These are phyloP conservation scores for Elsinoe arachidis DNA, from an alignment of 2,329 filamentous ascomycete genomes.

Conservation along the genomic window DNA sequence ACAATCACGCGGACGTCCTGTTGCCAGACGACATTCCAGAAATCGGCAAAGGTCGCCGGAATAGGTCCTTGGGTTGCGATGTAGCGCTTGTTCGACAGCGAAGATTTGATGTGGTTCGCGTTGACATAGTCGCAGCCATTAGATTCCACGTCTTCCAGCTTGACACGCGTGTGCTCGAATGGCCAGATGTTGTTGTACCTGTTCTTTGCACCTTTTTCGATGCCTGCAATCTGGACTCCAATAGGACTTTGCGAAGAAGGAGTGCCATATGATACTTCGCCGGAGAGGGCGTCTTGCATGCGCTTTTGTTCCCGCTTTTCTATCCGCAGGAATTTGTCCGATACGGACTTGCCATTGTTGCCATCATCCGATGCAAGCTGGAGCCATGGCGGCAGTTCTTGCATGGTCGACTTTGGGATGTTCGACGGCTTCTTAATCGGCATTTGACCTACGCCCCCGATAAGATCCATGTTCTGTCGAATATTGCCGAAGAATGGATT, in stretches of 20 bases:
- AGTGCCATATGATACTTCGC: slow-evolving; percentile 49
- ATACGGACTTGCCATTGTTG: slow-evolving; percentile 71
- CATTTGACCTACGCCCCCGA: slow-evolving; percentile 83
- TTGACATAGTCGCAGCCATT: slow-evolving; percentile 90
- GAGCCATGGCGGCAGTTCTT: slow-evolving; percentile 68
- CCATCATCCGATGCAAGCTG: slow-evolving; percentile 54
- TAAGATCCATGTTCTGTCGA: slow-evolving; percentile 89
- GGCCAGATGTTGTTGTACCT: slow-evolving; percentile 97
- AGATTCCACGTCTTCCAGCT: slow-evolving; percentile 56
- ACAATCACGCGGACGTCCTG: slow-evolving; percentile 91
- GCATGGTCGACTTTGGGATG: slow-evolving; percentile 39
- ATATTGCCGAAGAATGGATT: slow-evolving; percentile 97
- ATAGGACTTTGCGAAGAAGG: slow-evolving; percentile 21
- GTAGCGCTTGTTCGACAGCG: slow-evolving; percentile 79
- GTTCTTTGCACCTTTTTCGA: slow-evolving; percentile 93
- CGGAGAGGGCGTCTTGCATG: slow-evolving; percentile 75
- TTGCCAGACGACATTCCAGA: slow-evolving; percentile 97
- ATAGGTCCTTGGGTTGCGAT: slow-evolving; percentile 93
- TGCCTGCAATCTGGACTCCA: slow-evolving; percentile 68
- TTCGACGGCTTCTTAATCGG: slow-evolving; percentile 49
- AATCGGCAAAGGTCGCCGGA: slow-evolving; percentile 88
- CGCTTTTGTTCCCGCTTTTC: slow-evolving; percentile 79
- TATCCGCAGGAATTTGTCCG: slow-evolving; percentile 73
- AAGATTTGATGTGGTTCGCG: slow-evolving; percentile 74
- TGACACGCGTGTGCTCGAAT: slow-evolving; percentile 87